Base-by-base conservation (phyloP, 495 filamentous ascomycete genomes). In the Copromyces sp. region DNA sequence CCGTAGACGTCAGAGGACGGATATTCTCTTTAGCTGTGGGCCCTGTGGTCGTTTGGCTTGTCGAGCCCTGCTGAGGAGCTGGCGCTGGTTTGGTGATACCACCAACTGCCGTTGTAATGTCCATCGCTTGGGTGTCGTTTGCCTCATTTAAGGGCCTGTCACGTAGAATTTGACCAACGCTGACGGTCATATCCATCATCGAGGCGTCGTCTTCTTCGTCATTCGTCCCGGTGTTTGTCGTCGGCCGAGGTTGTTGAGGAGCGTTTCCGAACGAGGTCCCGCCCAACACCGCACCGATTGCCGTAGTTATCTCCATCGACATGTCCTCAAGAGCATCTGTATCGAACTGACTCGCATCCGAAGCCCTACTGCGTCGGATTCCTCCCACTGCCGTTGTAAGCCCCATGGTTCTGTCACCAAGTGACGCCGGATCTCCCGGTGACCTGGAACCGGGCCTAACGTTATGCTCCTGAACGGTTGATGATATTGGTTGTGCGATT, bases 221-320 rank as follows among this genome's bases (percentile, higher is more conserved):
- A 37, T 75, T 77, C 41, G 75, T 75, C 12, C 72, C 59, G 70
- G 70, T 65, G 69, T 77, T 73, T 68, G 82, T 77, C 74, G 76
- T 72, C 59, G 75, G 77, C 69, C 78, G 79, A 71, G 70, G 71
- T 69, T 77, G 72, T 17, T 74, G 71, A 3, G 69, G 44, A 47
- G 74, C 74, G 68, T 70, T 75, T 4, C 73, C 75, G n/a, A 72
- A 47, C n/a, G 81, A 77, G 39, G 80, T 84, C 12, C 81, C 82
- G 6, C 74, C 72, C 40, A 92, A 75, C 39, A 94, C 83, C 69
- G 88, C 89, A 9, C 92, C 92, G 71, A 94, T 82, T 0, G 89
- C 90, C 44, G 89, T 87, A 0, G 92, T 96, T 69, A 95, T 86
- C 73, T 94, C 93, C 92, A 94, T 94, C 3, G 91, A 91, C 84